Conservation (phyloP, 805 yeast species). For the Lachancea dasiensis region DNA sequence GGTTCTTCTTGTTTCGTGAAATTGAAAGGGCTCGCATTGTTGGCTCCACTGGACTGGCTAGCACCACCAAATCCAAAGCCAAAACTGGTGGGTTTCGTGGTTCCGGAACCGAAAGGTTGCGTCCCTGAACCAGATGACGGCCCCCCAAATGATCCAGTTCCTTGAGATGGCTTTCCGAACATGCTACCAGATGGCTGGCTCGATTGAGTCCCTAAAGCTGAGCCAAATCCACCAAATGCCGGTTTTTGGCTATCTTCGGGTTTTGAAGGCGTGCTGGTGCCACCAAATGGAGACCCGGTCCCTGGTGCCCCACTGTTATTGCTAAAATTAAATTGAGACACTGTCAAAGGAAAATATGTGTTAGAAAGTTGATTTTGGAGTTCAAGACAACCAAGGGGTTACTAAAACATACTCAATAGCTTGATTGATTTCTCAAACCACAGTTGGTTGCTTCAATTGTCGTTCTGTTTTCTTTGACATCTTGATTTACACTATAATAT, state of each 20-base stretch:
- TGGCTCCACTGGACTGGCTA: too few species aligned
- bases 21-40: background rate
- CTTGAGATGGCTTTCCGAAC: slow-evolving; percentile 6
- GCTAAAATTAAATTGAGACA: slow-evolving; percentile 8
- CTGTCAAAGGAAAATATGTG: background rate
- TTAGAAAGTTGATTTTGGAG: too few species aligned
- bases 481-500: too few species aligned
- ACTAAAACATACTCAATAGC: too few species aligned
- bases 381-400: too few species aligned
- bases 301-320: background rate
- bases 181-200: slow-evolving; percentile 1
- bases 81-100: slow-evolving; percentile 1
- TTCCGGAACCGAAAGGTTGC: slow-evolving; percentile 5
- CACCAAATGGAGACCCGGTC: slow-evolving; percentile 5
- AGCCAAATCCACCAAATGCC: slow-evolving; percentile 7
- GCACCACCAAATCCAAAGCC: slow-evolving; percentile 1
- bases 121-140: slow-evolving; percentile 1
- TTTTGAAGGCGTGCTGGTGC: slow-evolving; percentile 2
- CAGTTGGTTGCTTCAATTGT: too few species aligned
- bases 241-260: background rate
- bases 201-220: background rate
- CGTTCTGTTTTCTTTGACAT: too few species aligned
- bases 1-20: background rate
- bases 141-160: background rate
- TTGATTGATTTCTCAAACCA: too few species aligned